Evolutionary conservation across 345 rosid genomes (phyloP), one percentile per base, ranked within the genome.

Genomic region (Schrenkiella parvula): DNA sequence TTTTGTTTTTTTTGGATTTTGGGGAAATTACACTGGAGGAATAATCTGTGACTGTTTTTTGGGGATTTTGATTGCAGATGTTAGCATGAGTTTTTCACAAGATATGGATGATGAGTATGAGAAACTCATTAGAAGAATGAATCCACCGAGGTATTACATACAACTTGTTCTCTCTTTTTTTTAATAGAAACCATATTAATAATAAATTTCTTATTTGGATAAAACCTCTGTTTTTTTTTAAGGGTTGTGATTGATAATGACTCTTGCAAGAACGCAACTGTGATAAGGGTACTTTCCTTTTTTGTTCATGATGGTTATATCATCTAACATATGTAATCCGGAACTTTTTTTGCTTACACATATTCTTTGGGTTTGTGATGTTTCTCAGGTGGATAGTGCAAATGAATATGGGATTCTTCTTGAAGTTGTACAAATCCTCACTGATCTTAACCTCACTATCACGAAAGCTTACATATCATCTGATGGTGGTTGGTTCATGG

Each of bases 401-500:
- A 95, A 95, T 84, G 89, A 81, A 64, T 92, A 87, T 66, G 99
- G 96, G 54, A 91, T 89, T 66, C 92, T 95, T 47, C 95, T 95
- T 72, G 96, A 95, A 72, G 97, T 95, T 72, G 97, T 95, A 5
- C 99, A 91, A 79, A 81, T 91, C 70, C 93, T 95, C 55, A 86
- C 96, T 72, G 99, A 95, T 83, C 92, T 89, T 66, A 86, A 91
- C 79, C 95, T 95, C 31, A 83, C 82, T 76, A 80, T 95, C 39
- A 73, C 81, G 22, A 95, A 95, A 74, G 97, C 97, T 44, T 91
- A 95, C 79, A 91, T 95, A 25, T 89, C 96, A 31, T 91, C 99
- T 76, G 99, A 95, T 83, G 92, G 96, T 51, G 89, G 89, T 60
- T 95, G 99, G 99, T 88, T 95, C 77, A 95, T 95, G 99, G 99